These are phyloP conservation scores for Ziziphus jujuba DNA, from an alignment of 306 rosid genomes.

Conservation along the genomic window DNA sequence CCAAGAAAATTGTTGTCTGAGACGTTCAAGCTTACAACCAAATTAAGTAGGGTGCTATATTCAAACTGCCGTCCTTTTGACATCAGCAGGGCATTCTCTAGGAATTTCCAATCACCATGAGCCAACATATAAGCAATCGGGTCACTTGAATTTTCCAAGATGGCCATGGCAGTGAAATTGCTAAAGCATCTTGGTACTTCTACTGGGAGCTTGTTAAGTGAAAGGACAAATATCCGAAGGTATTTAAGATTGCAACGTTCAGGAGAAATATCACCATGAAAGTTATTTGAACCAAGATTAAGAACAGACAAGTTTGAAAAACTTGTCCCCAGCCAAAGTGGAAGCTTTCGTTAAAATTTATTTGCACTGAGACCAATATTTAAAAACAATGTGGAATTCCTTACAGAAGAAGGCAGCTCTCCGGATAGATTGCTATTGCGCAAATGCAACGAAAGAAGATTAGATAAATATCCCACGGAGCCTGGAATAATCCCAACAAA, in stretches of 20 bases:
- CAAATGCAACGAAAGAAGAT: conserved; percentile 2
- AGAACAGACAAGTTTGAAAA: not conserved
- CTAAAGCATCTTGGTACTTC: conserved; percentile 22
- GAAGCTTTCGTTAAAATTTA: conserved; percentile 2
- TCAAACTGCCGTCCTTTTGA: conserved; percentile 1
- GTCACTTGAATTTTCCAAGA: not conserved
- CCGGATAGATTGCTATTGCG: conserved; percentile 28
- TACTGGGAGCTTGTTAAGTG: conserved; percentile 10
- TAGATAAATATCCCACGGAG: conserved; percentile 22
- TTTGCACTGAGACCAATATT: conserved; percentile 7
- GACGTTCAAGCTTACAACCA: conserved; percentile 7
- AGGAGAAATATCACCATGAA: conserved; percentile 12
- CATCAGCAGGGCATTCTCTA: not conserved
- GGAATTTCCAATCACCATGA: not conserved
- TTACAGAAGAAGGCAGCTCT: conserved; percentile 10
- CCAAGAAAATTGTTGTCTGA: conserved; percentile 9
- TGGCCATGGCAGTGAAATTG: conserved; percentile 1
- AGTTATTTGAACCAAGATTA: conserved; percentile 20
- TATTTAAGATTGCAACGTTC: conserved; percentile 2
- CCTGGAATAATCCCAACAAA: conserved; percentile 38
- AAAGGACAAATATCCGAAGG: conserved; percentile 23
- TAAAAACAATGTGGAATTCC: not conserved
- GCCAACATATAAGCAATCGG: not conserved
- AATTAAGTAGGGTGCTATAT: not conserved
- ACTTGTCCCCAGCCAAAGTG: not conserved